Base-by-base conservation (phyloP, 345 rosid genomes). In the Pugionium cornutum region DNA sequence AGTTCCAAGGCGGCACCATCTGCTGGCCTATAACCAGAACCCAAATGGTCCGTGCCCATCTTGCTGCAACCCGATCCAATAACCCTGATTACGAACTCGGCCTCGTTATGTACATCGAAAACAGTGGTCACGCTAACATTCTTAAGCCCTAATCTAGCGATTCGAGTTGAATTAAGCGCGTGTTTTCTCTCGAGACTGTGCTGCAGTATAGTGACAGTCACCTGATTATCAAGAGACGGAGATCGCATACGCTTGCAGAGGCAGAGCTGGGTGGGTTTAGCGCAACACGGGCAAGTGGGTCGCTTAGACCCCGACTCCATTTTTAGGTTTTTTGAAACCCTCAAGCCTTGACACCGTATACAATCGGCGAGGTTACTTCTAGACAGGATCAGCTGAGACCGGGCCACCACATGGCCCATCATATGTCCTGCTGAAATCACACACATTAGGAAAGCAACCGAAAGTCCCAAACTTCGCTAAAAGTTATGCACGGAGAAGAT, bases 121-220 rank as follows among this genome's bases (percentile, higher is more conserved):
- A 87, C 92, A 4, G 83, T 74, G 28, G 74, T 75, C 2, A 86
- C 67, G 54, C 50, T 58, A 42, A 89, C 77, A 66, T 89, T 86
- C 66, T 62, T 76, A 74, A 92, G 83, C 52, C 96, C 98, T 48
- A 87, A 57, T 62, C 62, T 92, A 34, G 86, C 90, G 58, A 92
- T 87, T 41, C 89, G 77, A 43, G 88, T 64, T 44, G 92, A 86
- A 75, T 92, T 92, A 64, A 92, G 87, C 0, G 89, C 91, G 75
- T 92, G 92, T 8, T 83, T 89, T 18, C 60, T 79, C 79, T 92
- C 96, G 60, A 81, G 78, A 53, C 82, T 81, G 59, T 92, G 92
- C 62, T 92, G 96, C 51, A 92, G 96, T 25, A 92, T 81, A 69
- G 88, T 86, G 32, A 92, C 72, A 63, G 75, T 77, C n/a, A 87